phyloP scores from a whole-genome alignment of 2,329 filamentous ascomycete species.

The Bipolaris victoriae region DNA sequence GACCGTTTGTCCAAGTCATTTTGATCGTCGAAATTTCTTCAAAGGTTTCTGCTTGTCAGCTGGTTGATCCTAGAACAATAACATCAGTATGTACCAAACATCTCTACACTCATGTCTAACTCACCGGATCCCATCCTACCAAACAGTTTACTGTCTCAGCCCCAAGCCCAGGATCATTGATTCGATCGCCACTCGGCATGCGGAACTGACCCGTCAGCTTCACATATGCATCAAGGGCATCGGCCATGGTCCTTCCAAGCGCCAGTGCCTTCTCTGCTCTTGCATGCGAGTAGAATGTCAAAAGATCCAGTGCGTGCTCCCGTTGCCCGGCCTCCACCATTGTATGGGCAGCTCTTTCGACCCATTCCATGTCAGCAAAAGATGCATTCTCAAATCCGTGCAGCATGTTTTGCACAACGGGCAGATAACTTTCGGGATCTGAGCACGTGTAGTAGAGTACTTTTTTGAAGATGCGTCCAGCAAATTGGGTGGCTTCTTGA shows the following conservation, averaged over 20 bases:
- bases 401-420: conserved; percentile 34
- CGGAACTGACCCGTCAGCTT: conserved; percentile 33
- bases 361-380: conserved; percentile 30
- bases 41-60: conserved; percentile 11
- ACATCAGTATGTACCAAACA: not conserved
- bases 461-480: conserved; percentile 37
- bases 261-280: conserved; percentile 34
- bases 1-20: not conserved
- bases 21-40: conserved; percentile 6
- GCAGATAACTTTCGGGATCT: conserved; percentile 29
- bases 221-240: conserved; percentile 33
- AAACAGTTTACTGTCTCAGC: conserved; percentile 41
- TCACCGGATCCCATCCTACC: conserved; percentile 35
- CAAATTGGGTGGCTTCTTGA: conserved; percentile 38
- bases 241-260: conserved; percentile 34
- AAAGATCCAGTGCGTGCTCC: conserved; percentile 22
- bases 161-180: conserved; percentile 37
- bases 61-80: conserved; percentile 2
- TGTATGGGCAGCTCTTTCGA: conserved; percentile 28
- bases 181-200: conserved; percentile 26
- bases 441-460: conserved; percentile 42
- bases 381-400: conserved; percentile 37
- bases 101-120: not conserved
- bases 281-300: conserved; percentile 37
- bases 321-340: conserved; percentile 26